Evolutionary conservation across 169 alveolate species (phyloP).

Genomic region (Plasmodium cynomolgi): DNA sequence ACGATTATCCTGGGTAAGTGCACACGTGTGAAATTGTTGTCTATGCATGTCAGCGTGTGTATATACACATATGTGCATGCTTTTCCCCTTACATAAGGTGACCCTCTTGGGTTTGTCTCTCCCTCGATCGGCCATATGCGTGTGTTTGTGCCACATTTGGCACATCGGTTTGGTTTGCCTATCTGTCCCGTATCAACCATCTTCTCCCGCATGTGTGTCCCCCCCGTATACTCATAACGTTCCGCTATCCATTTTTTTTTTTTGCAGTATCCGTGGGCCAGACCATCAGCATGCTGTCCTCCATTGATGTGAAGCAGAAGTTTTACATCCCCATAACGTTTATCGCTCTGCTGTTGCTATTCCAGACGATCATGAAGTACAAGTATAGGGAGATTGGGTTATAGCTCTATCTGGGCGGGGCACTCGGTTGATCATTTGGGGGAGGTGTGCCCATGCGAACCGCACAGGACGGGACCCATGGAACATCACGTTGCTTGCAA

Average conservation of each 20-base stretch:
- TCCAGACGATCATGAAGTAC: slow-evolving; percentile 37
- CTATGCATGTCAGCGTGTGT: neutral
- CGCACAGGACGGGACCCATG: neutral
- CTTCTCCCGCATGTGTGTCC: neutral
- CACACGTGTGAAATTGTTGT: neutral
- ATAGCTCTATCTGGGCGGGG: neutral
- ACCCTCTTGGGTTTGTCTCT: neutral
- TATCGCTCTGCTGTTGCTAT: slow-evolving; percentile 38
- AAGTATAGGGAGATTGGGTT: slow-evolving; percentile 14
- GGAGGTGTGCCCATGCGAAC: neutral
- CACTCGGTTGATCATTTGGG: neutral
- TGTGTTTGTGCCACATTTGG: neutral
- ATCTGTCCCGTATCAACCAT: neutral
- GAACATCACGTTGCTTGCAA: neutral
- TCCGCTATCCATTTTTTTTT: neutral
- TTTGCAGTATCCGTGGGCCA: slow-evolving; percentile 66
- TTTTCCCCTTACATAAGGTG: neutral
- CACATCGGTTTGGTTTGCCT: neutral
- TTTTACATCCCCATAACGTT: slow-evolving; percentile 55
- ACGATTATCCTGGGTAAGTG: slow-evolving; percentile 49
- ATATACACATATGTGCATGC: slow-evolving; percentile 15
- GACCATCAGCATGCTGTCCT: slow-evolving; percentile 44
- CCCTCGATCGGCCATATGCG: neutral
- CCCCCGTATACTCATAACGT: neutral
- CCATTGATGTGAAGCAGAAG: slow-evolving; percentile 48